A percentile compares a stretch with the other conserved stretches of the same genome.
Conservation (phyloP, 768 basidiomycete species). For the Tylopilus rubrobrunneus region DNA sequence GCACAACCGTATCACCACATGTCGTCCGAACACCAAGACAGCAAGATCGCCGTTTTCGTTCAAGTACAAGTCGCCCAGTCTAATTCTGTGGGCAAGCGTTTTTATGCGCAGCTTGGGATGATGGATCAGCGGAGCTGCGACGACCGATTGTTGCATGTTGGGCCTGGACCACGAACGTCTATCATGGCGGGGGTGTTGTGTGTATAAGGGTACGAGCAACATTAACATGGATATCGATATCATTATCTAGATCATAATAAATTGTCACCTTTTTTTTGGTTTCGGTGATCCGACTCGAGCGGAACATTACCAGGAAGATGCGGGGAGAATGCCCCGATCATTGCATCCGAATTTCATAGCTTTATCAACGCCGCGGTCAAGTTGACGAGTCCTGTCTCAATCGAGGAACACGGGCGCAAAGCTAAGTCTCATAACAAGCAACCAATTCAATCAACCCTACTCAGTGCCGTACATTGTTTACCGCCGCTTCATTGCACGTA, state of each 20-base stretch:
- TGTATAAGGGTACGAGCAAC: slow-evolving; percentile 6
- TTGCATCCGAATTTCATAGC: too few relatives aligned
- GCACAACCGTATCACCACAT: background rate
- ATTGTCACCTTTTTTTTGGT: too few relatives aligned
- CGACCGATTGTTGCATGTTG: slow-evolving; percentile 11
- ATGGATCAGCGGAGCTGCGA: slow-evolving; percentile 15
- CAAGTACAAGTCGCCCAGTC: slow-evolving; percentile 26
- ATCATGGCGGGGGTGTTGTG: slow-evolving; percentile 27
- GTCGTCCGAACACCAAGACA: background rate
- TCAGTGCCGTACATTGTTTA: too few relatives aligned
- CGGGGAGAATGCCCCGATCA: background rate
- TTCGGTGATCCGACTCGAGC: background rate
- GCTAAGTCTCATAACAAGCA: too few relatives aligned
- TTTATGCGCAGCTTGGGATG: slow-evolving; percentile 30
- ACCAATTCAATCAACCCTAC: too few relatives aligned
- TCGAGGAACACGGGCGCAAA: too few relatives aligned
- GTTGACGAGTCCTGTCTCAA: too few relatives aligned
- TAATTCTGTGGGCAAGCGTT: slow-evolving; percentile 24
- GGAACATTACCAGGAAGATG: background rate
- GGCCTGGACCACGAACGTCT: slow-evolving; percentile 16
- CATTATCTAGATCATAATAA: too few relatives aligned
- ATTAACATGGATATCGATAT: too few relatives aligned
- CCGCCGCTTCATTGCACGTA: too few relatives aligned
- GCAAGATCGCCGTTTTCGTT: slow-evolving; percentile 21
- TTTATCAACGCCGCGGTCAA: too few relatives aligned